Evolutionary conservation across 2,329 filamentous ascomycete species (phyloP), one percentile per base, ranked within the genome.

Genomic region (Sporothrix curviconia): DNA sequence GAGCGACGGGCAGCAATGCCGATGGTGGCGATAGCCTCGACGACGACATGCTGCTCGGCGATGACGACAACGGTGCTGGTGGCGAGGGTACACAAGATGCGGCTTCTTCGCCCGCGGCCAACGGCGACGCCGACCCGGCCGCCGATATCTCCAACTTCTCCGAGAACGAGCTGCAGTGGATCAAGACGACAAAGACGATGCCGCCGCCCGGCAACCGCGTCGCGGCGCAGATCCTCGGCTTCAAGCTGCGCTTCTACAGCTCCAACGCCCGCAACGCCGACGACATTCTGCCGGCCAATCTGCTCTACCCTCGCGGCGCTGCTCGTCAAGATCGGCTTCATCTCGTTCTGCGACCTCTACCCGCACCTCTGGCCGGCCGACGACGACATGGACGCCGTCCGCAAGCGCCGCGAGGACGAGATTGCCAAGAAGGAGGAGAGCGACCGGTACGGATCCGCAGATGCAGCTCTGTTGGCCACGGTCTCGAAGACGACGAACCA

Each of bases 241-340:
- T 99, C 79, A 99, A 99, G 72, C 81, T 99, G 52, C 89, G 90
- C 14, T 99, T 96, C 71, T 99, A 99, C 68, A 88, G 90, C 40
- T 95, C 90, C 0, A 78, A 85, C 28, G 85, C 87, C 36, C 83
- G 92, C 37, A 55, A 51, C 57, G 84, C 89, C 59, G 80, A 85
- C 55, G 94, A 97, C 66, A 79, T 85, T 3, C 78, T 97, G 2
- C 94, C 94, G 0, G 89, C 94, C 39, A 99, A 99, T 65, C 78
- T 99, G 3, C 90, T 97, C 30, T 95, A 94, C 64, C n/a, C 81
- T 99, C 17, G 87, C 92, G 0, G 92, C 94, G 1, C 80, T 97
- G 34, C 81, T 99, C 30, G 92, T 99, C 73, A 99, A 99, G 73
- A 89, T 96, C 63, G 95, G 94, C 1, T 99, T 99, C 70, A 90